Percentiles rank a stretch among this genome's conserved stretches.
phyloP scores from a whole-genome alignment of 345 rosid species.

The Mallotus nudiflorus region DNA sequence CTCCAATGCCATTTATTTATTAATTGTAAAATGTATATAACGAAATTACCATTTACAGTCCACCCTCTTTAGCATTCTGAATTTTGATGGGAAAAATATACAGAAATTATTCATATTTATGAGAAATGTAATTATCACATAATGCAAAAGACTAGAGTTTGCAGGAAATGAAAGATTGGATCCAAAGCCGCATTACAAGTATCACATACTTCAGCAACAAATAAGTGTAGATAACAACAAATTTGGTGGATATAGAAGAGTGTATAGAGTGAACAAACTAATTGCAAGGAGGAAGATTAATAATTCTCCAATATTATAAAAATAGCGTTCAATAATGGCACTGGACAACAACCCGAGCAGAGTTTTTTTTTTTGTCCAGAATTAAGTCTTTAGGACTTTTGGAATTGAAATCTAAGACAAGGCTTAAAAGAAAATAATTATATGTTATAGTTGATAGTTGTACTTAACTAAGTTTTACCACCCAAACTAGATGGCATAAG shows the following conservation, averaged over 20 bases:
- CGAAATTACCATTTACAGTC: not conserved
- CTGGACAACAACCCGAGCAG: not conserved
- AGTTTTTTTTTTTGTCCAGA: too few species aligned
- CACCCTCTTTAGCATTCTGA: not conserved
- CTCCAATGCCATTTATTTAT: slow-evolving; percentile 1
- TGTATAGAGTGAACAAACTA: not conserved
- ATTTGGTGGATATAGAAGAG: not conserved
- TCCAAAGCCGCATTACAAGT: not conserved
- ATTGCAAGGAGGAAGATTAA: not conserved
- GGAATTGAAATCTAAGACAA: not conserved
- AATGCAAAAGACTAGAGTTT: not conserved
- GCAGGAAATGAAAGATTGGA: not conserved
- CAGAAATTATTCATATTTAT: not conserved
- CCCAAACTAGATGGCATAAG: too few species aligned
- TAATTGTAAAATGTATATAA: not conserved
- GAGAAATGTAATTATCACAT: not conserved
- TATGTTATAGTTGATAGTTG: too few species aligned
- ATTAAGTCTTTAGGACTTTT: too few species aligned
- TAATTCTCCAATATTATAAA: not conserved
- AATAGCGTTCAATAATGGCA: not conserved
- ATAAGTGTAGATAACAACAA: not conserved
- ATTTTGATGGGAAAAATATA: not conserved
- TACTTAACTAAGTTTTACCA: too few species aligned
- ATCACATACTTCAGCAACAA: not conserved
- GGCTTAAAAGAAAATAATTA: not conserved